phyloP scores from a whole-genome alignment of 2,329 filamentous ascomycete species.

The Alternaria postmessia region DNA sequence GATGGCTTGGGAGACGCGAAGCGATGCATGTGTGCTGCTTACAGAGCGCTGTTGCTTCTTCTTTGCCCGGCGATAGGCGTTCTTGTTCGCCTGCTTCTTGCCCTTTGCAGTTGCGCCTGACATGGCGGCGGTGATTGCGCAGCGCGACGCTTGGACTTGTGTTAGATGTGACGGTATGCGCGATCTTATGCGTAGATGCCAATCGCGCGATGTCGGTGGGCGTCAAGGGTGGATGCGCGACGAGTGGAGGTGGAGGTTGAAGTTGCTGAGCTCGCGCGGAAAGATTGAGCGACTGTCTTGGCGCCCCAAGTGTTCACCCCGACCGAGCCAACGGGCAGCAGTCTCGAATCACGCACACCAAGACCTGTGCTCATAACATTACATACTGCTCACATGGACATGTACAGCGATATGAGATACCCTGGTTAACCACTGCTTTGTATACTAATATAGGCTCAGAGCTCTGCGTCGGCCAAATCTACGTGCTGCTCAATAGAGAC shows the following conservation, averaged over 20 bases:
- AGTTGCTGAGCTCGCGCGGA: constrained; percentile 18
- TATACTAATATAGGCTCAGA: neutral
- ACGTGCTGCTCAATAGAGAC: neutral
- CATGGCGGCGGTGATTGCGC: constrained; percentile 32
- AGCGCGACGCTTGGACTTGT: constrained; percentile 7
- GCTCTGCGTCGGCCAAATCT: too few species aligned
- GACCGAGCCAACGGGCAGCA: neutral
- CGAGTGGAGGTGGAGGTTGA: constrained; percentile 4
- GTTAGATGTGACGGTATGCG: neutral
- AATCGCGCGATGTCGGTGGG: constrained; percentile 7
- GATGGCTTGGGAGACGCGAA: constrained; percentile 3
- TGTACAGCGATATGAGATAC: neutral
- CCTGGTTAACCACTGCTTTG: neutral
- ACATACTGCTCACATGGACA: neutral
- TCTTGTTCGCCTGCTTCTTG: constrained; percentile 81
- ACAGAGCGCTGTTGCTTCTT: constrained; percentile 87
- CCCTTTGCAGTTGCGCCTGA: constrained; percentile 37
- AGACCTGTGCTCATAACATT: neutral
- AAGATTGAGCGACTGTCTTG: constrained; percentile 19
- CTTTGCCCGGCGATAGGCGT: constrained; percentile 89
- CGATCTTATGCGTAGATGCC: neutral
- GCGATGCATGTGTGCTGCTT: constrained; percentile 30
- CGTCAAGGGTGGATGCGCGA: constrained; percentile 5
- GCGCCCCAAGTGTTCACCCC: constrained; percentile 1
- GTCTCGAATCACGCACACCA: neutral